These are phyloP conservation scores for Rhodomyrtus psidioides DNA, from an alignment of 441 rosid species.

Conservation along the genomic window DNA sequence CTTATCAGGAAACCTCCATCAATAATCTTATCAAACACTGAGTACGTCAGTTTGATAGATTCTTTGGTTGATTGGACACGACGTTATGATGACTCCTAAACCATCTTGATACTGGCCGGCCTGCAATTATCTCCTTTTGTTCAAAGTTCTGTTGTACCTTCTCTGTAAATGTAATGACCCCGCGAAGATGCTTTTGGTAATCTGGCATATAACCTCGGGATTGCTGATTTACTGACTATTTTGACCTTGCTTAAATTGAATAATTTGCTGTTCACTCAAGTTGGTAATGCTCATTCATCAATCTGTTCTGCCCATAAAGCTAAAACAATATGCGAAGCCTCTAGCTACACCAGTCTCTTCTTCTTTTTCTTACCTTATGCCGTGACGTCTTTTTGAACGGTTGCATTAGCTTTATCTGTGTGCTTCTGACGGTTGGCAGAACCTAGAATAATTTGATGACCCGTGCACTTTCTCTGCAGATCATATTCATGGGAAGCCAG, in stretches of 20 bases:
- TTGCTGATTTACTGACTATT: not conserved
- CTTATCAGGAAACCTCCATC: not conserved
- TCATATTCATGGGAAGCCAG: not conserved
- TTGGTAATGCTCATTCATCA: not conserved
- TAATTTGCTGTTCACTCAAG: not conserved
- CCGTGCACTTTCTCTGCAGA: not conserved
- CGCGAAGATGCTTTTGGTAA: not conserved
- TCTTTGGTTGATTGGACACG: not conserved
- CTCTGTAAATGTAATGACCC: not conserved
- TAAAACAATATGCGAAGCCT: not conserved
- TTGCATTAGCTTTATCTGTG: not conserved
- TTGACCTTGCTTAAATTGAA: not conserved
- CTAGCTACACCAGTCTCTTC: not conserved
- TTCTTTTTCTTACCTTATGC: not conserved
- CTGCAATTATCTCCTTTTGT: not conserved
- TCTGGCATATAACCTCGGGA: not conserved
- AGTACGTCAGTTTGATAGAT: not conserved
- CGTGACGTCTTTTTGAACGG: not conserved
- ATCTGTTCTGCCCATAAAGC: not conserved
- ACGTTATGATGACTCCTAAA: not conserved
- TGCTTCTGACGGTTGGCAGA: not conserved
- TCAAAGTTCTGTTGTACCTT: not conserved
- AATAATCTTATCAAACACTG: not conserved
- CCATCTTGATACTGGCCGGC: not conserved
- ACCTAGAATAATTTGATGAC: not conserved